Base-by-base conservation (phyloP, 352 stramenopile genomes). In the Paralagenidium karlingii region DNA sequence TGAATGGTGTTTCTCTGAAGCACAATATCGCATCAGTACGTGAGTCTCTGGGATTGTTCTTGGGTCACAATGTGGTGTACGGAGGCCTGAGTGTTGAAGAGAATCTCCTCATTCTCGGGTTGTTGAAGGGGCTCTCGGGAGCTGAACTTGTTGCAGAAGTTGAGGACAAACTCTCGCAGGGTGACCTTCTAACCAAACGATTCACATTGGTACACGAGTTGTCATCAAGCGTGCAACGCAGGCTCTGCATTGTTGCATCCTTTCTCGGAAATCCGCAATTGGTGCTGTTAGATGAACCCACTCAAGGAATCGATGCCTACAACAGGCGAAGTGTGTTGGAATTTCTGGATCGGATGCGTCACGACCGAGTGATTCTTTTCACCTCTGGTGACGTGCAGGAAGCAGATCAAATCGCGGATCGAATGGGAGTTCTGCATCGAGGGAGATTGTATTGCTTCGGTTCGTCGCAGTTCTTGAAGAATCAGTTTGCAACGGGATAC, bases 161-260 rank as follows among this genome's bases (percentile, higher is more conserved):
- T 1, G 28, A 55, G 13, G 50, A 68, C 3, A 50, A 76, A 34
- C 36, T 89, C 2, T 38, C 25, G 2, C 66, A 82, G 41, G 51
- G 86, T 34, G 51, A 82, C 15, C 66, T 89, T 8, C 74, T 55
- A 0, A 69, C 78, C 37, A 27, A 58, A 18, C 24, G 19, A 8
- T 89, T 89, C 18, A 62, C 68, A 0, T 60, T 69, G 31, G 60
- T 62, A 13, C 64, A 50, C 9, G 68, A 68, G 25, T 52, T 95
- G 24, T 94, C 71, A 28, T 93, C 93, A 19, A 90, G 88, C 24
- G 98, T 98, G 68, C 99, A 98, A 57, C 81, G 96, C 38, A 98
- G 98, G 54, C 73, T 99, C 3, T 97, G 74, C 42, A 76, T 99
- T 10, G 96, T 94, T 9, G 95, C 96, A 49, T 94, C 96, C 7